Evolutionary conservation across 202 grass and related monocot genomes (phyloP).

Genomic region (Digitaria exilis): DNA sequence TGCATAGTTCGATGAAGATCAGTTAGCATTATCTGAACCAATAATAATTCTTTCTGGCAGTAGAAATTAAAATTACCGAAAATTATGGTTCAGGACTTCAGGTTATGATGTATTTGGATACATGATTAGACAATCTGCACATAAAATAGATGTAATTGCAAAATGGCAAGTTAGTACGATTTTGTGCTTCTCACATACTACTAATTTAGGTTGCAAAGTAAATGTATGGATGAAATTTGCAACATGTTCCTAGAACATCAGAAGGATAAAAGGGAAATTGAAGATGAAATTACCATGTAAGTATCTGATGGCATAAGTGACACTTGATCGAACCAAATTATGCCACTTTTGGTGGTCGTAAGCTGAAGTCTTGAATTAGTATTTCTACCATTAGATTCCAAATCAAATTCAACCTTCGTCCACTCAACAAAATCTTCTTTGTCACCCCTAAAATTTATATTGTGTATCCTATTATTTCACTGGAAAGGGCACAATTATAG

Average conservation of each 20-base stretch:
- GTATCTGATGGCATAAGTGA: conserved; percentile 94
- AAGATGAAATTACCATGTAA: conserved; percentile 67
- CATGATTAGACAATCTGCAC: not conserved
- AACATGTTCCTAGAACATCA: conserved; percentile 8
- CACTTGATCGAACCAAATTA: conserved; percentile 96
- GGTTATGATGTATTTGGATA: not conserved
- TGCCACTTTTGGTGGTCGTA: conserved; percentile 64
- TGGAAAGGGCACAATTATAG: conserved; percentile 1
- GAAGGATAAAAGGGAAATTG: not conserved
- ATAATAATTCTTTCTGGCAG: no score
- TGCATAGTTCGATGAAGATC: not conserved
- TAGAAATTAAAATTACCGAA: not conserved
- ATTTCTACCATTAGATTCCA: conserved; percentile 57
- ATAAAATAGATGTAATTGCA: not conserved
- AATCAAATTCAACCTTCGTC: conserved; percentile 85
- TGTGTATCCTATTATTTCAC: conserved; percentile 16
- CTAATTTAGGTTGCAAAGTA: conserved; percentile 19
- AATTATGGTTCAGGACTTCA: conserved; percentile 26
- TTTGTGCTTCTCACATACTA: not conserved
- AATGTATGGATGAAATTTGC: not conserved
- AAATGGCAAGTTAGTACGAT: not conserved
- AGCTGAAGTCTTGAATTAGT: conserved; percentile 76
- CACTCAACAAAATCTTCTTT: conserved; percentile 60
- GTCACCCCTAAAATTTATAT: conserved; percentile 55
- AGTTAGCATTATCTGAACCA: not conserved